phyloP scores from a whole-genome alignment of 306 rosid genomes.

The Casuarina cunninghamiana region DNA sequence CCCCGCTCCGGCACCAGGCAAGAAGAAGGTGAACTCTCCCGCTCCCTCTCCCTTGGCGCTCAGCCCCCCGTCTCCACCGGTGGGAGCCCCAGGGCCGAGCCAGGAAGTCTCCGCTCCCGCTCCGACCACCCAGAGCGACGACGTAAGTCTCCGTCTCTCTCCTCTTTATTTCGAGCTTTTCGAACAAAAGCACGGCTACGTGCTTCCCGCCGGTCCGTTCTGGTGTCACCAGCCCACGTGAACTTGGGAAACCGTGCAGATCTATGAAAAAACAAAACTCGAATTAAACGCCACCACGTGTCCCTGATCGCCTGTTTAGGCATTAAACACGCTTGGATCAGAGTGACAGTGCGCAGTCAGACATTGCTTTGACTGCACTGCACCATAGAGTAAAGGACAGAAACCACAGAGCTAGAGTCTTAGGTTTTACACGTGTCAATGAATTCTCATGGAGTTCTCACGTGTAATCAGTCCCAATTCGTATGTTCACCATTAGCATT shows the following conservation, averaged over 20 bases:
- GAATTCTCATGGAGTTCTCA: too few species aligned
- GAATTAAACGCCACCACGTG: background rate
- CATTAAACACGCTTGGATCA: background rate
- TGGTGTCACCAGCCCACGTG: slow-evolving; percentile 11
- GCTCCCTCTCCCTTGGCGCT: slow-evolving; percentile 51
- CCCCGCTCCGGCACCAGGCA: slow-evolving; percentile 53
- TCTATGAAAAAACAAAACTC: background rate
- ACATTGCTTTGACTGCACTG: background rate
- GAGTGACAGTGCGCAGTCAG: too few species aligned
- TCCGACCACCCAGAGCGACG: slow-evolving; percentile 48
- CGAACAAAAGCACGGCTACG: too few species aligned
- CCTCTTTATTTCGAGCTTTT: background rate
- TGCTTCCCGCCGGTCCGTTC: background rate
- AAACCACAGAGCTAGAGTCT: too few species aligned
- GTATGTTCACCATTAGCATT: too few species aligned
- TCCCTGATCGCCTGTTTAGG: background rate
- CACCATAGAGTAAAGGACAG: too few species aligned
- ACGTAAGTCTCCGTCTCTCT: slow-evolving; percentile 30
- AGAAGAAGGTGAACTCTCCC: slow-evolving; percentile 40
- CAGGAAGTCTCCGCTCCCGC: slow-evolving; percentile 33
- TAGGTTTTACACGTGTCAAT: too few species aligned
- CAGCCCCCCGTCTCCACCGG: slow-evolving; percentile 45
- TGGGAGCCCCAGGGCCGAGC: slow-evolving; percentile 66
- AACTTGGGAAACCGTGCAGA: background rate
- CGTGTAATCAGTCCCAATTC: too few species aligned